Percentiles rank a stretch among this genome's conserved stretches.
Evolutionary conservation across 805 yeast species (phyloP).

Genomic region (Cyberlindnera japonica): DNA sequence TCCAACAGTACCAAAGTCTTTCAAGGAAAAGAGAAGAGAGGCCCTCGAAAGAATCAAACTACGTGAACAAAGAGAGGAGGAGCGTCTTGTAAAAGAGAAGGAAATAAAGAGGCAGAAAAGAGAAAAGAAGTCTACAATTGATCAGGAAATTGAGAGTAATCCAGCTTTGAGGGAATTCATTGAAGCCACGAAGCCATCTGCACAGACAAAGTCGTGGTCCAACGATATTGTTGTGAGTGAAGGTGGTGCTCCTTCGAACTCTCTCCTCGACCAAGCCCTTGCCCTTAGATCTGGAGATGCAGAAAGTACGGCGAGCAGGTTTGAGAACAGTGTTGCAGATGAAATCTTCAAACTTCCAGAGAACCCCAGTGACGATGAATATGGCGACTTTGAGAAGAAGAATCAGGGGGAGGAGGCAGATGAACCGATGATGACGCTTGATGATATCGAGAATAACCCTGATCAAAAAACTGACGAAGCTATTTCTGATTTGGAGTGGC

Average conservation of each 20-base stretch:
- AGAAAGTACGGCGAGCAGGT: conserved; percentile 11
- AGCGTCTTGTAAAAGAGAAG: conserved; percentile 37
- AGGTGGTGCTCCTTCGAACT: conserved; percentile 33
- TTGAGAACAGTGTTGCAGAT: conserved; percentile 24
- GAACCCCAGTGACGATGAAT: conserved; percentile 44
- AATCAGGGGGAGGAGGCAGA: conserved; percentile 42
- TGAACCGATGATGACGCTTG: conserved; percentile 47
- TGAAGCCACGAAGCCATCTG: conserved; percentile 76
- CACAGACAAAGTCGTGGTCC: conserved; percentile 74
- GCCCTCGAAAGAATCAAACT: conserved; percentile 42
- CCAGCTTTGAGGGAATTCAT: conserved; percentile 75
- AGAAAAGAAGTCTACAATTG: conserved; percentile 36
- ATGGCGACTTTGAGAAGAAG: conserved; percentile 31
- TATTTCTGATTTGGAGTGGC: conserved; percentile 84
- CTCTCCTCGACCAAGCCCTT: conserved; percentile 38
- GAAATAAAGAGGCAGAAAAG: conserved; percentile 30
- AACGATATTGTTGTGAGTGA: conserved; percentile 35
- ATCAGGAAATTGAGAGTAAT: conserved; percentile 58
- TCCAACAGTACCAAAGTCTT: conserved; percentile 69
- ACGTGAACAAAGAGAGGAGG: conserved; percentile 46
- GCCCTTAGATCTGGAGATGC: conserved; percentile 31
- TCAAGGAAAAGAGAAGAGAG: conserved; percentile 51
- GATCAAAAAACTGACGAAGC: conserved; percentile 36
- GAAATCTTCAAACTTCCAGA: conserved; percentile 29
- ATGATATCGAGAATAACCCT: conserved; percentile 26